phyloP scores from a whole-genome alignment of 352 stramenopile genomes.

The Thalassiosira allenii region DNA sequence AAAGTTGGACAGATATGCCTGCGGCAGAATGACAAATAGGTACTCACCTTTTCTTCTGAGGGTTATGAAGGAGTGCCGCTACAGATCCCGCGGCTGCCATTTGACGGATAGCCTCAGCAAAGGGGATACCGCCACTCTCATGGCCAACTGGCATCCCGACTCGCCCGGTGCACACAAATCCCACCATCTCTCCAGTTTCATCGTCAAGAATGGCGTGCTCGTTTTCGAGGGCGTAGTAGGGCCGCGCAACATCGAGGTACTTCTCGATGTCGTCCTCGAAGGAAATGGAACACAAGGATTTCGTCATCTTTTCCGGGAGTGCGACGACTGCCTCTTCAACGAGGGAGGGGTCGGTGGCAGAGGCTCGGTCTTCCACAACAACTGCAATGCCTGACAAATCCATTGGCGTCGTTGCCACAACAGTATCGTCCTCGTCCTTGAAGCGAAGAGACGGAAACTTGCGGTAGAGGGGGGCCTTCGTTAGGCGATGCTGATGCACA shows the following conservation, averaged over 20 bases:
- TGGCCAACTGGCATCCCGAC: slow-evolving; percentile 25
- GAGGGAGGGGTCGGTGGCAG: no score
- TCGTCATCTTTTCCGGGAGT: slow-evolving; percentile 2
- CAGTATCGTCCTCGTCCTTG: no score
- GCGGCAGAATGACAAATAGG: no score
- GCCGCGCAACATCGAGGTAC: slow-evolving; percentile 28
- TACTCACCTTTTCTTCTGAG: slow-evolving; percentile 22
- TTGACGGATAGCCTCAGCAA: slow-evolving; percentile 22
- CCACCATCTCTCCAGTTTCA: slow-evolving; percentile 19
- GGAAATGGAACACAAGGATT: slow-evolving; percentile 12
- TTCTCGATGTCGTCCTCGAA: slow-evolving; percentile 43
- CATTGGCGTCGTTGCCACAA: no score
- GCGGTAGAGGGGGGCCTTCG: no score
- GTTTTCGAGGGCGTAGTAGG: slow-evolving; percentile 50
- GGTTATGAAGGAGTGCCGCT: slow-evolving; percentile 23
- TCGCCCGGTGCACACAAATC: slow-evolving; percentile 30
- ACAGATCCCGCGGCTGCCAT: slow-evolving; percentile 16
- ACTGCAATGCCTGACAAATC: no score
- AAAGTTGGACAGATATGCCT: no score
- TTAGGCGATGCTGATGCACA: no score
- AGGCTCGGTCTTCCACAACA: no score
- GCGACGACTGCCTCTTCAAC: no score
- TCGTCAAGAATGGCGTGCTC: slow-evolving; percentile 34
- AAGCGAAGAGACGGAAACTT: no score
- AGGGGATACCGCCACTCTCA: slow-evolving; percentile 29